A percentile compares a stretch with the other conserved stretches of the same genome.
Conservation (phyloP, 306 rosid genomes). For the Trifolium subterraneum region DNA sequence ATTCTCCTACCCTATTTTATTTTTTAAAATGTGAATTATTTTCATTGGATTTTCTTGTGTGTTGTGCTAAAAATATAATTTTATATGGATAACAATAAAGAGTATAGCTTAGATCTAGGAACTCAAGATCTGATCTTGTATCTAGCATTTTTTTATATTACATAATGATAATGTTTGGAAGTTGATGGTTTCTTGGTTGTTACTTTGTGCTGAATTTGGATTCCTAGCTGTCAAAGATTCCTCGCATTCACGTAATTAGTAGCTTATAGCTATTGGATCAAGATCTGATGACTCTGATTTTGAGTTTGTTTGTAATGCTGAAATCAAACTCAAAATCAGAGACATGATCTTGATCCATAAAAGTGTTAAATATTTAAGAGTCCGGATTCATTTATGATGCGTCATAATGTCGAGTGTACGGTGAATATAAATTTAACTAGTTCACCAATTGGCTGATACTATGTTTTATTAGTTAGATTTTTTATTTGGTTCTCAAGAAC, state of each 20-base stretch:
- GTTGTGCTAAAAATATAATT: conserved; percentile 20
- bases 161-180: conserved; percentile 15
- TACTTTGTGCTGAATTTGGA: not conserved
- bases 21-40: not conserved
- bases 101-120: conserved; percentile 25
- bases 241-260: not conserved
- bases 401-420: not conserved
- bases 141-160: not conserved
- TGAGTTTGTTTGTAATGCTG: not conserved
- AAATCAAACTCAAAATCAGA: not conserved
- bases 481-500: conserved; percentile 2
- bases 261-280: not conserved
- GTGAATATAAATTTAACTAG: conserved; percentile 7
- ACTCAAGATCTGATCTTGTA: conserved; percentile 34
- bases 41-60: conserved; percentile 7
- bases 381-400: not conserved
- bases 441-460: not conserved
- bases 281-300: not conserved
- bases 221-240: not conserved
- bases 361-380: not conserved
- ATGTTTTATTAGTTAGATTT: conserved; percentile 28
- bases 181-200: conserved; percentile 6
- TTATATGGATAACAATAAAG: not conserved
- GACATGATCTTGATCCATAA: not conserved
- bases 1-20: not conserved